Base-by-base conservation (phyloP, 1,284 basidiomycete species). In the Phlebopus sp. region DNA sequence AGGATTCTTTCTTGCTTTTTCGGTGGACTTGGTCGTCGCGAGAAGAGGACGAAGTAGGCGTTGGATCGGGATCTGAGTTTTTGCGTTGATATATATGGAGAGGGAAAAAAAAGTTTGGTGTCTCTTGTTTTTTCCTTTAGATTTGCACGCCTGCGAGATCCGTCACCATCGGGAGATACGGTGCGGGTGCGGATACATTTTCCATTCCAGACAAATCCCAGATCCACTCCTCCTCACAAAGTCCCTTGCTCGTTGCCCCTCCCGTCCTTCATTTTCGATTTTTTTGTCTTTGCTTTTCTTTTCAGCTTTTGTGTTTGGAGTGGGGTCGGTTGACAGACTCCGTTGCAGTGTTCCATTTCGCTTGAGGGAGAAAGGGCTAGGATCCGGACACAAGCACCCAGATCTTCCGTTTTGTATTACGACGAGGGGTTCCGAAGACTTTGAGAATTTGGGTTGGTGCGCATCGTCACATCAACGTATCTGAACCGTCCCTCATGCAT, bases 161-260 rank as follows among this genome's bases (percentile, higher is more conserved):
- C 76, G 72, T 65, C 69, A 68, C 66, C 76, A 76, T 78, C 76
- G 77, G 75, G 70, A 75, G 75, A 76, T 75, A 70, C 62, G 61
- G 60, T 69, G 65, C 60, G 50, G 51, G 30, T 44, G n/a, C 27
- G 27, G 27, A 37, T 7, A 32, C 31, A 23, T 17, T 31, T 5
- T 37, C 15, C 32, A 37, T 36, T 50, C 34, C 42, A 51, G 27
- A 43, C 45, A 48, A 48, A 68, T 57, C 60, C 54, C 53, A 46
- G 46, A 47, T 44, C 58, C 51, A 51, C 53, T 60, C 54, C 62
- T 67, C 62, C 68, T 65, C 66, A 62, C 61, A 50, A 54, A 49
- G 23, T 49, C 49, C 48, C 37, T 49, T 44, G 8, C n/a, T 37
- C 15, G n/a, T 25, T 19, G 32, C 44, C 15, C 42, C 51, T 52